Evolutionary conservation across 441 rosid species (phyloP), one percentile per base, ranked within the genome.

Genomic region (Bocquillonia castaneifolia): DNA sequence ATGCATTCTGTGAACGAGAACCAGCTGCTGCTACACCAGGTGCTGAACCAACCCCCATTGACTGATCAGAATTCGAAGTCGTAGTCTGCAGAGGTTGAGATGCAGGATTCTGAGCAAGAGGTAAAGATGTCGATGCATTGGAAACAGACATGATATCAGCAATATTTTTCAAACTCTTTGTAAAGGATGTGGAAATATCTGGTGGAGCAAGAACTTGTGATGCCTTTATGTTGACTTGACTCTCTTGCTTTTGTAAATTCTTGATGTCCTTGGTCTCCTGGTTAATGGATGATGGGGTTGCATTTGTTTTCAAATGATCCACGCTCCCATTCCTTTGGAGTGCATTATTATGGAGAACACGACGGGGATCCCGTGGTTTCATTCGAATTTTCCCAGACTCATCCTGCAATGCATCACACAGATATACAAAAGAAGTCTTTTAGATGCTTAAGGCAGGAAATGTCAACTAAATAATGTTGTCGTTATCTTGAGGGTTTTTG

Each of bases 321-420:
- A 58, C 28, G 79, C 81, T 82, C 64, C 78, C 88, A 32, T 78
- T 65, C 79, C 81, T 89, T 72, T 83, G 92, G 75, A 85, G 81
- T 36, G 77, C 28, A 72, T 77, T 80, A 42, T 81, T 86, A 72
- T 88, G 96, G 37, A 89, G 86, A 57, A 84, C 69, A 57, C 99
- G 97, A 29, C 99, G 94, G 75, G 99, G 99, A 71, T 94, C 99
- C 63, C 98, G 93, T 55, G 96, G 89, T 81, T 94, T 94, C 99
- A 94, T 90, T 63, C 96, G 85, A 65, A 86, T 81, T 80, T 82
- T 88, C 67, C 78, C 88, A 40, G 80, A 36, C 53, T 92, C 91
- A 54, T 87, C 94, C 97, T 92, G 82, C 67, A 77, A 37, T 37
- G 25, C 32, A 39, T 34, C 23, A 29, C 18, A 13, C 13, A 64